Evolutionary conservation across 2,329 filamentous ascomycete genomes (phyloP).

Genomic region (Aspergillus ustus): DNA sequence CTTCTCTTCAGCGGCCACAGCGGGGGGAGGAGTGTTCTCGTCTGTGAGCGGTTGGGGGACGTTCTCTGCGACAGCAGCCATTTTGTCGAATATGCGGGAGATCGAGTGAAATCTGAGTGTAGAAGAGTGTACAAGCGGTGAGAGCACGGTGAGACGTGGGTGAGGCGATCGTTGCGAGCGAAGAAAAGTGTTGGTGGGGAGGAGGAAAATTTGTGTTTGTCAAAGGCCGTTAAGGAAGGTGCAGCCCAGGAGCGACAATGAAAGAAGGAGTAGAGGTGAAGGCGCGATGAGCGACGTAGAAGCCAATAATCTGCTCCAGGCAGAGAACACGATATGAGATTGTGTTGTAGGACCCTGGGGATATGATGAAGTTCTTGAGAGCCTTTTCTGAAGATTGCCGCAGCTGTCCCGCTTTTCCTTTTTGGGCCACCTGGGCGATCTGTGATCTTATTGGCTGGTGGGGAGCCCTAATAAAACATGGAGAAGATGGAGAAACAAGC

Average conservation of each 20-base stretch:
- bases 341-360: conserved; percentile 21
- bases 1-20: conserved; percentile 52
- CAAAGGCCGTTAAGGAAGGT: conserved; percentile 31
- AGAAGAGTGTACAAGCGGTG: conserved; percentile 16
- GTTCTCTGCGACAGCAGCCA: conserved; percentile 46
- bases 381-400: conserved; percentile 30
- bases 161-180: conserved; percentile 19
- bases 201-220: conserved; percentile 30
- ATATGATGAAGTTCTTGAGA: conserved; percentile 40
- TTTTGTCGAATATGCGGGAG: conserved; percentile 29
- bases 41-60: conserved; percentile 48
- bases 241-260: conserved; percentile 26
- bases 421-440: conserved; percentile 27
- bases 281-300: conserved; percentile 12
- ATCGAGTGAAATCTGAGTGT: conserved; percentile 7
- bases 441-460: conserved; percentile 25
- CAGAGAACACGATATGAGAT: conserved; percentile 34
- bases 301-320: conserved; percentile 42
- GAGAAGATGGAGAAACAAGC: conserved; percentile 5
- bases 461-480: conserved; percentile 22
- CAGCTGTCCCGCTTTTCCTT: conserved; percentile 29
- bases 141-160: conserved; percentile 14
- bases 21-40: conserved; percentile 59
- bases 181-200: conserved; percentile 25
- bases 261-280: conserved; percentile 20